phyloP scores from a whole-genome alignment of 2,329 filamentous ascomycete species.

The Fusarium oxysporum region DNA sequence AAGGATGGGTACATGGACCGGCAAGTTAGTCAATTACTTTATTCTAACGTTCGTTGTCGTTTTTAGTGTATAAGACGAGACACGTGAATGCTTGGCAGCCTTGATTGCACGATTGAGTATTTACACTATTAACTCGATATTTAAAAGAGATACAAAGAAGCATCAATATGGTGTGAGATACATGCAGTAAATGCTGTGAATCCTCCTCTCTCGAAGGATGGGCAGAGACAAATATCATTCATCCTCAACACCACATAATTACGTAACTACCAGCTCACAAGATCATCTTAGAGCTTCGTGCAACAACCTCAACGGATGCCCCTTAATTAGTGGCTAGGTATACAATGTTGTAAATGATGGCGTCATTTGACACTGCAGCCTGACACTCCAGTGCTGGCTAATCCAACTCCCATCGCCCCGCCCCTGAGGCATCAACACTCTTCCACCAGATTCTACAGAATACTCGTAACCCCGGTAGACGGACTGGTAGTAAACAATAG shows the following conservation, averaged over 20 bases:
- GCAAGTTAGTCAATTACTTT: neutral
- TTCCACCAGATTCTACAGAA: slow-evolving; percentile 6
- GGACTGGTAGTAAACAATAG: neutral
- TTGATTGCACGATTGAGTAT: neutral
- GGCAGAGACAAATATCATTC: neutral
- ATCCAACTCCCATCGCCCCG: neutral
- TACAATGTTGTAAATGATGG: neutral
- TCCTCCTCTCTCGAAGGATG: neutral
- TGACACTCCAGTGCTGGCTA: neutral
- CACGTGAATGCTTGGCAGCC: neutral
- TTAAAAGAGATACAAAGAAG: neutral
- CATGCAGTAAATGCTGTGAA: neutral
- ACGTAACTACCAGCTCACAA: neutral
- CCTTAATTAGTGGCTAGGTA: neutral
- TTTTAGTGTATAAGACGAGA: neutral
- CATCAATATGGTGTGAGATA: neutral
- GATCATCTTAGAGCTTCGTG: neutral
- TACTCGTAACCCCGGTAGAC: neutral
- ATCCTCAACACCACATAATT: neutral
- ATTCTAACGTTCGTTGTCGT: neutral
- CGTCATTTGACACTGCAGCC: neutral
- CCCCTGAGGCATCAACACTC: slow-evolving; percentile 4
- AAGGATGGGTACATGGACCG: neutral
- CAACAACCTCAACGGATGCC: too few relatives aligned
- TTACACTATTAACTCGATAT: neutral